Percentiles rank a stretch among this genome's conserved stretches.
Evolutionary conservation across 345 rosid genomes (phyloP).

Genomic region (Gossypium thurberi): DNA sequence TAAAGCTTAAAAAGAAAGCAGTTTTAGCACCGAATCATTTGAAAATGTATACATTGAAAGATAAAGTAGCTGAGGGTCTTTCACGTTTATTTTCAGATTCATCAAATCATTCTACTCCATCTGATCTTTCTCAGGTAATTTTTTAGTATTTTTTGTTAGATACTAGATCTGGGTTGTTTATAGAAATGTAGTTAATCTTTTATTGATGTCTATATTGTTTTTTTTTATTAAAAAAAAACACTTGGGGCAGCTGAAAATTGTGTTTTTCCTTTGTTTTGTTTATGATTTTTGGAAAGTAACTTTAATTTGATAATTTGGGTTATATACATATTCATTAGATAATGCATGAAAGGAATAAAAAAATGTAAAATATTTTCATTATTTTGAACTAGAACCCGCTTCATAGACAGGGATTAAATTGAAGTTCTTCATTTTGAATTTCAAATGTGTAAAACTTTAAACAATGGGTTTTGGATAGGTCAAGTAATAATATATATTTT

Average conservation of each 20-base stretch:
- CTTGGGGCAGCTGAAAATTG: too few species aligned
- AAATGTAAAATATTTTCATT: background rate
- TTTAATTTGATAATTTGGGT: background rate
- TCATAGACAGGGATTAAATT: background rate
- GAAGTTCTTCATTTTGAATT: background rate
- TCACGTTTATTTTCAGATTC: constrained; percentile 66
- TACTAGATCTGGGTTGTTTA: background rate
- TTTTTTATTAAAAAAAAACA: too few species aligned
- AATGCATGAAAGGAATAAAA: background rate
- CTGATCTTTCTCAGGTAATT: constrained; percentile 41
- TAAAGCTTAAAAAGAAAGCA: background rate
- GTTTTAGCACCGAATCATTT: background rate
- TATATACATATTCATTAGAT: background rate
- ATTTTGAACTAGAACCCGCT: background rate
- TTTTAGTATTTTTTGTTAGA: background rate
- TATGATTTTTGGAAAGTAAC: background rate
- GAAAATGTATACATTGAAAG: constrained; percentile 56
- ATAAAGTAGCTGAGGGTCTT: constrained; percentile 61
- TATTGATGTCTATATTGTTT: too few species aligned
- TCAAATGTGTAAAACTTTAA: background rate
- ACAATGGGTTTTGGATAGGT: background rate
- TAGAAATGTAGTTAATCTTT: background rate
- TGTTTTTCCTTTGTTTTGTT: background rate
- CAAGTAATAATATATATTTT: background rate
- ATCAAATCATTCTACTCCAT: constrained; percentile 21